Conservation (phyloP, 495 filamentous ascomycete genomes). For the Penicillium odoratum region DNA sequence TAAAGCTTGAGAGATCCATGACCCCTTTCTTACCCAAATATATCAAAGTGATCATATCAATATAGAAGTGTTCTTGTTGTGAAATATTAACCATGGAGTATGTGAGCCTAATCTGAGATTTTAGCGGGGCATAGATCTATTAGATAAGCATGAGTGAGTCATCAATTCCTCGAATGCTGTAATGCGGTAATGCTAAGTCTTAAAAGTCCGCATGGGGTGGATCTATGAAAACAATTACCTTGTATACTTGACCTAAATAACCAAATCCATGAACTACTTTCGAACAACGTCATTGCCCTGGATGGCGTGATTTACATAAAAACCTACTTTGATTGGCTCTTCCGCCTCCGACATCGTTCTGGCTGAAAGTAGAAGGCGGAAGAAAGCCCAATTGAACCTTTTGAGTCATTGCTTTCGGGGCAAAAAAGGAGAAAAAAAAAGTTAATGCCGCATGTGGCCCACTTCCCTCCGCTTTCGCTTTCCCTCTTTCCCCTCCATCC, state of each 20-base stretch:
- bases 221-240: background rate
- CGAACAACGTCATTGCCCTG: background rate
- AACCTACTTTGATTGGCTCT: background rate
- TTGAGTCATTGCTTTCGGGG: background rate
- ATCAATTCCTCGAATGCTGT: background rate
- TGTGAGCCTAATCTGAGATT: no score
- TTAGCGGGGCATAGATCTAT: background rate
- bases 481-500: conserved; percentile 10
- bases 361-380: conserved; percentile 27
- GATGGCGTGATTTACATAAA: conserved; percentile 1
- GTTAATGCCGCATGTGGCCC: conserved; percentile 18
- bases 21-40: no score
- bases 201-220: background rate
- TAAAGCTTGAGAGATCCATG: no score
- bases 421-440: conserved; percentile 16
- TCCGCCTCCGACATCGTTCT: conserved; percentile 20
- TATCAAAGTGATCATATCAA: no score
- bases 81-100: no score
- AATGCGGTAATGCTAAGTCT: background rate
- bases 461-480: conserved; percentile 42
- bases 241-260: background rate
- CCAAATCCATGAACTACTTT: no score
- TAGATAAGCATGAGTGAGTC: background rate
- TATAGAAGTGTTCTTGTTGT: no score
- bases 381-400: conserved; percentile 17